These are phyloP conservation scores for Dryas alaskensis DNA, from an alignment of 306 rosid species.

Conservation along the genomic window DNA sequence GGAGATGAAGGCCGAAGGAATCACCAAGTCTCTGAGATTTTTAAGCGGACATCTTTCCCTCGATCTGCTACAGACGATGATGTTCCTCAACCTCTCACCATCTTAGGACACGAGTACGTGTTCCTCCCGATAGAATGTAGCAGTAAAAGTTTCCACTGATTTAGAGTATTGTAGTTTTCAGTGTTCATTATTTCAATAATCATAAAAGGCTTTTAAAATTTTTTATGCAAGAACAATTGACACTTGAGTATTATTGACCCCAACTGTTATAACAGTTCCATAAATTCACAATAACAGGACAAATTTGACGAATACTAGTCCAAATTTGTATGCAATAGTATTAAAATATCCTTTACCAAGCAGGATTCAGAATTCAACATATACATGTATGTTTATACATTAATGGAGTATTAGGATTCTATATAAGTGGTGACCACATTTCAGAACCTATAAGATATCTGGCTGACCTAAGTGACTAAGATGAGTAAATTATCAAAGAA, in stretches of 20 bases:
- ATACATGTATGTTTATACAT: too few species aligned
- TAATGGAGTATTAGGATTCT: too few species aligned
- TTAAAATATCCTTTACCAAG: neutral
- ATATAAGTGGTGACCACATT: neutral
- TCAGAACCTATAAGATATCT: neutral
- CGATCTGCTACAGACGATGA: slow-evolving; percentile 35
- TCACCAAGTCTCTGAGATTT: slow-evolving; percentile 73
- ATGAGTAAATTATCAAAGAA: neutral
- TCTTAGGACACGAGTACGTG: slow-evolving; percentile 93
- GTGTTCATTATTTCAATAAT: neutral
- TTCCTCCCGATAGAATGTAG: slow-evolving; percentile 9
- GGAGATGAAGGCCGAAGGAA: slow-evolving; percentile 80
- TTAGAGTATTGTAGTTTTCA: neutral
- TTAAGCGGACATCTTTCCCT: slow-evolving; percentile 63
- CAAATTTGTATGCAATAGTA: neutral
- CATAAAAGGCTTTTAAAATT: neutral
- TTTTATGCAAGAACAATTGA: neutral
- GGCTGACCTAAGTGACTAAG: neutral
- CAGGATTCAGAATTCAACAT: neutral
- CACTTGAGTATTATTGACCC: neutral
- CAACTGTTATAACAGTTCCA: neutral
- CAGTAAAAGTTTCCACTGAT: neutral
- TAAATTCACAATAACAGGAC: neutral
- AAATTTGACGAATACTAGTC: neutral
- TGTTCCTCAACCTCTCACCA: slow-evolving; percentile 59